These are phyloP conservation scores for Gossypium schwendimanii DNA, from an alignment of 441 rosid genomes.

Conservation along the genomic window DNA sequence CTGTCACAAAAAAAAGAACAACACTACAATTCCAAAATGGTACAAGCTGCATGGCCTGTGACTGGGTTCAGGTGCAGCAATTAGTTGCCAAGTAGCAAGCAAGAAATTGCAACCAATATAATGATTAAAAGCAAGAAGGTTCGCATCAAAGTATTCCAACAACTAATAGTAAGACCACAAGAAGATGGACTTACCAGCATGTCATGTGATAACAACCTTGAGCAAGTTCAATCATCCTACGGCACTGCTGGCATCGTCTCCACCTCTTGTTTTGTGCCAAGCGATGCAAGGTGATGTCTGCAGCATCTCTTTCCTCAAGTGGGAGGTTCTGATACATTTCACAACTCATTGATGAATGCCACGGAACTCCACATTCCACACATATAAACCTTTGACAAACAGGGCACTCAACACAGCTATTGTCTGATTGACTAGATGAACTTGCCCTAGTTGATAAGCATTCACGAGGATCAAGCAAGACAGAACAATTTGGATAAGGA, in stretches of 20 bases:
- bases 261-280: constrained; percentile 78
- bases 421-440: constrained; percentile 73
- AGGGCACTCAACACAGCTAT: constrained; percentile 67
- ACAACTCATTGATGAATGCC: constrained; percentile 87
- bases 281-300: constrained; percentile 72
- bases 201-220: constrained; percentile 96
- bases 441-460: constrained; percentile 62
- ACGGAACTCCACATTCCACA: constrained; percentile 76
- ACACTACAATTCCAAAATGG: background rate
- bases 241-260: constrained; percentile 92
- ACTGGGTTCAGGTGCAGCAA: background rate
- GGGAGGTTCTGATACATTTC: constrained; percentile 82
- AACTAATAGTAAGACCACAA: too few relatives aligned
- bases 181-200: constrained; percentile 52
- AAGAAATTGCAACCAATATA: background rate
- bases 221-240: constrained; percentile 80
- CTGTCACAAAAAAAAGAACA: background rate
- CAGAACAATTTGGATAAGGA: constrained; percentile 82
- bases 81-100: background rate
- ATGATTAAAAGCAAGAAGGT: background rate
- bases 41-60: background rate
- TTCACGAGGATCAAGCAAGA: constrained; percentile 62
- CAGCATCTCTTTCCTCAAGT: constrained; percentile 69
- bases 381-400: constrained; percentile 82
- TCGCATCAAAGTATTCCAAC: background rate